Evolutionary conservation across 2,329 filamentous ascomycete species (phyloP).

Genomic region (Colletotrichum sp.): DNA sequence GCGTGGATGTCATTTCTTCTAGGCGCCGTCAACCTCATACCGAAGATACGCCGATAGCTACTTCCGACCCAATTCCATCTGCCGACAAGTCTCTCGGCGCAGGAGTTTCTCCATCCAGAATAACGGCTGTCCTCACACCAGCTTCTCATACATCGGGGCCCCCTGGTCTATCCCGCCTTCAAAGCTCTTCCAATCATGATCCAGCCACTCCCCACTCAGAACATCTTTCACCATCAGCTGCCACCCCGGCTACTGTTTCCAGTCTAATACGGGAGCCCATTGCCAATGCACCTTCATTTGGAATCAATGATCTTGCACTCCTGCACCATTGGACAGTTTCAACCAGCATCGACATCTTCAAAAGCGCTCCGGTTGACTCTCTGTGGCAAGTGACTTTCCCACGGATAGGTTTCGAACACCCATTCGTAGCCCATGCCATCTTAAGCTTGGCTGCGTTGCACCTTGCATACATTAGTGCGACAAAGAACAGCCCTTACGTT

Average conservation of each 20-base stretch:
- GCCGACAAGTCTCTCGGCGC: not conserved
- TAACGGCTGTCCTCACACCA: not conserved
- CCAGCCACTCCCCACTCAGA: not conserved
- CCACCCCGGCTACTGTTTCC: not conserved
- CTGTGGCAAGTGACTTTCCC: conserved; percentile 15
- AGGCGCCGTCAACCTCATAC: not conserved
- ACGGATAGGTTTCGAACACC: conserved; percentile 14
- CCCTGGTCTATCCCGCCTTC: not conserved
- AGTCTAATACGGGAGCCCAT: not conserved
- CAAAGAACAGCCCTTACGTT: not conserved
- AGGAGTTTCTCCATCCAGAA: not conserved
- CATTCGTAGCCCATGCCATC: conserved; percentile 18
- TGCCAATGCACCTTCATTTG: not conserved
- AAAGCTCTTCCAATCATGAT: not conserved
- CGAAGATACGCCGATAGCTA: not conserved
- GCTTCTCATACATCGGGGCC: not conserved
- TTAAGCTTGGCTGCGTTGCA: conserved; percentile 22
- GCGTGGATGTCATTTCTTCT: not conserved
- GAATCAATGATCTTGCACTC: conserved; percentile 16
- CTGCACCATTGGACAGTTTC: conserved; percentile 23
- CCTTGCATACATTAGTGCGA: not conserved
- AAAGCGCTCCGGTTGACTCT: not conserved
- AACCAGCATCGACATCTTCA: conserved; percentile 3
- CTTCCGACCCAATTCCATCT: not conserved
- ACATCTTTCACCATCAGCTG: not conserved